A percentile compares a stretch with the other conserved stretches of the same genome.
Conservation (phyloP, 2,329 filamentous ascomycete genomes). For the Zymoseptoria passerinii region DNA sequence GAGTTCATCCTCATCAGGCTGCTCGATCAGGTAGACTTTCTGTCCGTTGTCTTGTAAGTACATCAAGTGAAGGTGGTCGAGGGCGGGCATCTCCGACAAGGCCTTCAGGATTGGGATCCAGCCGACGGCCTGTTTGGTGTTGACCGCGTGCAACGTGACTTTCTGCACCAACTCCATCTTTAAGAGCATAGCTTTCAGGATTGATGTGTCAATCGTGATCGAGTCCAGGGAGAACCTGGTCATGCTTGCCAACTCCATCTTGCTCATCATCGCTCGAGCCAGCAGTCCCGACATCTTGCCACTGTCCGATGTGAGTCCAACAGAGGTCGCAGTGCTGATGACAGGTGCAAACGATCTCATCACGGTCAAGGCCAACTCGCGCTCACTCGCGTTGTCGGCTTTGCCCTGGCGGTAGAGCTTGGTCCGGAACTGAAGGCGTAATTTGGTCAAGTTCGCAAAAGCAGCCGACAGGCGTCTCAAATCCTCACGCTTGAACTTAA, state of each 20-base stretch:
- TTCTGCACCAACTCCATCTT: slow-evolving; percentile 4
- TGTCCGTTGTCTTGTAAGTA: slow-evolving; percentile 16
- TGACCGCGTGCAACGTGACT: slow-evolving; percentile 10
- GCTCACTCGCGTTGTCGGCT: background rate
- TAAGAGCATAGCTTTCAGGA: slow-evolving; percentile 8
- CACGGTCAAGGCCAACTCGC: slow-evolving; percentile 1
- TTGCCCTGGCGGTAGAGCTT: slow-evolving; percentile 3
- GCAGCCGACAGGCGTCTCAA: slow-evolving; percentile 4
- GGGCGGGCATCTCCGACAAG: slow-evolving; percentile 14
- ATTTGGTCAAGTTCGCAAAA: slow-evolving; percentile 12
- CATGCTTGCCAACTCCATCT: slow-evolving; percentile 8
- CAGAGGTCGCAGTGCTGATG: slow-evolving; percentile 2
- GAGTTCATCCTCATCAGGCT: slow-evolving; percentile 6
- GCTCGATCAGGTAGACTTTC: slow-evolving; percentile 22
- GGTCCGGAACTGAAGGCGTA: slow-evolving; percentile 11
- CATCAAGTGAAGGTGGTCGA: slow-evolving; percentile 24
- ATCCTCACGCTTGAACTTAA: slow-evolving; percentile 9
- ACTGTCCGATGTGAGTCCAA: slow-evolving; percentile 7
- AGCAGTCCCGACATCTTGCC: slow-evolving; percentile 2
- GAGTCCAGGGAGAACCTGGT: slow-evolving; percentile 10
- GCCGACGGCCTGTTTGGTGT: slow-evolving; percentile 13
- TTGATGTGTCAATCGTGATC: slow-evolving; percentile 6
- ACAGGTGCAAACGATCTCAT: slow-evolving; percentile 7
- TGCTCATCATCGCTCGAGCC: slow-evolving; percentile 3
- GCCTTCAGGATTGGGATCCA: slow-evolving; percentile 21